Evolutionary conservation across 139 green algal genomes (phyloP).

Genomic region (Marvania coccoides): DNA sequence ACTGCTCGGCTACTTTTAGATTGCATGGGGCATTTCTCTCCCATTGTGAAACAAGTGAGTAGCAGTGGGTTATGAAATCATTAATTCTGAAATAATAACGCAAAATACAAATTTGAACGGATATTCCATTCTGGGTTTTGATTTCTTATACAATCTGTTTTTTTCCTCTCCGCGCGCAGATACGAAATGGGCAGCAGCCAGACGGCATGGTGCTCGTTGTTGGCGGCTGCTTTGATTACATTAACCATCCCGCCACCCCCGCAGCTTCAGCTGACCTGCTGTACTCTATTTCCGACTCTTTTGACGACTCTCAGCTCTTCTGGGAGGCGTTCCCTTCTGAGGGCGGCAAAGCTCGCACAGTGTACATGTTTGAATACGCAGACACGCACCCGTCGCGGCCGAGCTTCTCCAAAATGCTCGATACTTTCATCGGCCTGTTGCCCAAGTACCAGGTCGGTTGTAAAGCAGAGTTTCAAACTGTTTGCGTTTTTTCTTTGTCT

Average conservation of each 20-base stretch:
- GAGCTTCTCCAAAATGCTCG: conserved; percentile 56
- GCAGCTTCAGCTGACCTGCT: conserved; percentile 52
- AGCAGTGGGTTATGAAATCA: too few relatives aligned
- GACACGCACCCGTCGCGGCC: conserved; percentile 58
- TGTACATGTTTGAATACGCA: conserved; percentile 94
- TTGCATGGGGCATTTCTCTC: conserved; percentile 83
- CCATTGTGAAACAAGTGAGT: conserved; percentile 60
- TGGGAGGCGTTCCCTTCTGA: conserved; percentile 86
- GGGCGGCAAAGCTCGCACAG: conserved; percentile 73
- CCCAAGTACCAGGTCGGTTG: conserved; percentile 50
- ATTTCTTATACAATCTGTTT: too few relatives aligned
- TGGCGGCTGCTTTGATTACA: conserved; percentile 57
- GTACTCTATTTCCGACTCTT: conserved; percentile 42
- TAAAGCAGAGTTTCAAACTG: background rate
- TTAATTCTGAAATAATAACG: too few relatives aligned
- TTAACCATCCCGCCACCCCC: background rate
- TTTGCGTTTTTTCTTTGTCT: background rate
- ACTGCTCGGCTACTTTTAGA: conserved; percentile 69
- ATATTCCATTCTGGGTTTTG: too few relatives aligned
- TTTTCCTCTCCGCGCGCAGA: too few relatives aligned
- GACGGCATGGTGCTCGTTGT: conserved; percentile 85
- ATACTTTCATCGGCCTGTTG: conserved; percentile 72
- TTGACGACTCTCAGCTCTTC: conserved; percentile 65
- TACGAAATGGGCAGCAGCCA: conserved; percentile 53
- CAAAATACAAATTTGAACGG: too few relatives aligned